Conservation (phyloP, 2,329 filamentous ascomycete species). For the Beauveria sp. region DNA sequence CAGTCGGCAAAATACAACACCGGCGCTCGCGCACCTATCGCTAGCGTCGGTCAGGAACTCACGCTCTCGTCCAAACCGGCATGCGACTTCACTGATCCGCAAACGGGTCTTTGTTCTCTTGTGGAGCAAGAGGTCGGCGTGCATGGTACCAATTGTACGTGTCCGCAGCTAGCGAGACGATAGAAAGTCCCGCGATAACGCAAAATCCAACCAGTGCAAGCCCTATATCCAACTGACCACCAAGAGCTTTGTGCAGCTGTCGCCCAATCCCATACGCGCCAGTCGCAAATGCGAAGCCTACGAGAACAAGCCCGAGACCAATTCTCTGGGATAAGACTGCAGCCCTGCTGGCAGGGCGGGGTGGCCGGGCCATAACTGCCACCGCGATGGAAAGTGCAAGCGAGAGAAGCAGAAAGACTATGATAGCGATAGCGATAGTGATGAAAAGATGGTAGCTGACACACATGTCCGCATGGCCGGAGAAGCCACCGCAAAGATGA, state of each 20-base stretch:
- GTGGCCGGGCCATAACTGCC: neutral
- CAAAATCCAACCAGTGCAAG: neutral
- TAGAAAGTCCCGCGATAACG: neutral
- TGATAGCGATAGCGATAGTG: neutral
- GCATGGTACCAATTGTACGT: neutral
- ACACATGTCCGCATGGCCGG: neutral
- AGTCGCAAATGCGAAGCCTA: neutral
- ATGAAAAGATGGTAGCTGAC: neutral
- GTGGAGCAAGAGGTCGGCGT: neutral
- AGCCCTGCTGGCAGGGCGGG: neutral
- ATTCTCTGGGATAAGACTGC: neutral
- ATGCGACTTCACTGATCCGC: neutral
- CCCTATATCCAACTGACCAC: neutral
- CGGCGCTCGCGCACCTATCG: too few relatives aligned
- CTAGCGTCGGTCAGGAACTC: too few relatives aligned
- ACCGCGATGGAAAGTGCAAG: neutral
- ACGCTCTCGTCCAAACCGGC: too few relatives aligned
- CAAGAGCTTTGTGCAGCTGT: neutral
- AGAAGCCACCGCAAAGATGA: neutral
- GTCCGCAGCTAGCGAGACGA: neutral
- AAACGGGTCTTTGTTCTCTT: neutral
- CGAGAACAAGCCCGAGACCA: neutral
- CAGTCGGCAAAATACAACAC: too few relatives aligned
- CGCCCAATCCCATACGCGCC: neutral
- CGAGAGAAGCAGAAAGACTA: neutral